These are phyloP conservation scores for Amanita exitialis DNA, from an alignment of 768 basidiomycete species.

Conservation along the genomic window DNA sequence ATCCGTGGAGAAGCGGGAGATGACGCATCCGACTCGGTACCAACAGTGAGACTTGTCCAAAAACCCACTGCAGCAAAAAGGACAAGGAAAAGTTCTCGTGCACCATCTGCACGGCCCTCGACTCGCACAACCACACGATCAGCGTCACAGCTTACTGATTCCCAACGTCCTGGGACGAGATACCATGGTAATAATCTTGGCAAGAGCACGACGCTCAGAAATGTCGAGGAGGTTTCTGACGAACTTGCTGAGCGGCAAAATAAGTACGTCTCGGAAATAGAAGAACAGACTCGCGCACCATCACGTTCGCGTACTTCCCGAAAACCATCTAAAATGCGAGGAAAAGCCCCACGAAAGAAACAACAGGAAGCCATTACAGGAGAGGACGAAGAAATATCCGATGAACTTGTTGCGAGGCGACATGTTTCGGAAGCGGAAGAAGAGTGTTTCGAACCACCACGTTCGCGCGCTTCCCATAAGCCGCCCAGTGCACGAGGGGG, in stretches of 20 bases:
- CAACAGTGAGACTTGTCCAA: neutral
- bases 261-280: neutral
- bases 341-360: constrained; percentile 3
- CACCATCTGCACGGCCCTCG: constrained; percentile 5
- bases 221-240: constrained; percentile 13
- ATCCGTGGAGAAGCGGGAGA: neutral
- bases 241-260: neutral
- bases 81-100: constrained; percentile 1
- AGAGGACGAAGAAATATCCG: neutral
- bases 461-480: neutral
- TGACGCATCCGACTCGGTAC: neutral
- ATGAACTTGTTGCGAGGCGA: neutral
- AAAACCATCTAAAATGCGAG: neutral
- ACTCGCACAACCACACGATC: constrained; percentile 1
- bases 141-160: constrained; percentile 9
- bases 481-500: neutral
- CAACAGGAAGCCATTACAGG: constrained; percentile 10
- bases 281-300: constrained; percentile 6
- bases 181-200: neutral
- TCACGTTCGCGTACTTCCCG: neutral
- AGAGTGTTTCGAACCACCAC: neutral
- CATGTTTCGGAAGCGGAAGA: neutral
- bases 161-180: neutral
- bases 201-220: constrained; percentile 9
- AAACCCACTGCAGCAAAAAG: neutral